Evolutionary conservation across 83 land plant species (phyloP).

Genomic region (Larix sibirica): DNA sequence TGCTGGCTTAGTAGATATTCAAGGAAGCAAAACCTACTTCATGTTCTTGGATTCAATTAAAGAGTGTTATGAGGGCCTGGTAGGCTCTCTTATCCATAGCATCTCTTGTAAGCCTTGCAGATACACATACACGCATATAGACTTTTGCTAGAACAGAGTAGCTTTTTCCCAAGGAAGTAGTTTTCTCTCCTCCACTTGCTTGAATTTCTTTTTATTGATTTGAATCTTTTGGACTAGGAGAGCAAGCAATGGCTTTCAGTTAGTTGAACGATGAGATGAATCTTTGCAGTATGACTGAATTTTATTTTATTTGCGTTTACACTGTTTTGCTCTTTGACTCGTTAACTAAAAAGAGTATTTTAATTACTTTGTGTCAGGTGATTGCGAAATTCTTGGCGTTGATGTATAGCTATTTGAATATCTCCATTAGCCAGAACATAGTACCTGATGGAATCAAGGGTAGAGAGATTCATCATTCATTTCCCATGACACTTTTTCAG

Average conservation of each 20-base stretch:
- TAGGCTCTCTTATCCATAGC: conserved; percentile 25
- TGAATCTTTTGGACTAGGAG: neutral
- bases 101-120: neutral
- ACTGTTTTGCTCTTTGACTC: neutral
- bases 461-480: conserved; percentile 83
- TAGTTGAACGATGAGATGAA: neutral
- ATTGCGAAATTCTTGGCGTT: conserved; percentile 85
- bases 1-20: conserved; percentile 76
- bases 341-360: neutral
- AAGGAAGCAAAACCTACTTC: conserved; percentile 79
- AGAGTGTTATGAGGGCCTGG: conserved; percentile 98
- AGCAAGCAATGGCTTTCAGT: neutral
- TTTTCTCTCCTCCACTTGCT: neutral
- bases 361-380: conserved; percentile 48
- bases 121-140: neutral
- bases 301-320: neutral
- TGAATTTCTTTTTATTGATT: neutral
- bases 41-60: conserved; percentile 83
- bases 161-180: neutral
- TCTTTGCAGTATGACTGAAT: neutral
- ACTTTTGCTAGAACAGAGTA: neutral
- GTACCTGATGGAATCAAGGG: conserved; percentile 98
- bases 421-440: conserved; percentile 76
- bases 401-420: conserved; percentile 86
- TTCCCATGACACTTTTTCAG: conserved; percentile 90